Conservation (phyloP, 2,329 filamentous ascomycete genomes). For the Paecilomyces fulvus region DNA sequence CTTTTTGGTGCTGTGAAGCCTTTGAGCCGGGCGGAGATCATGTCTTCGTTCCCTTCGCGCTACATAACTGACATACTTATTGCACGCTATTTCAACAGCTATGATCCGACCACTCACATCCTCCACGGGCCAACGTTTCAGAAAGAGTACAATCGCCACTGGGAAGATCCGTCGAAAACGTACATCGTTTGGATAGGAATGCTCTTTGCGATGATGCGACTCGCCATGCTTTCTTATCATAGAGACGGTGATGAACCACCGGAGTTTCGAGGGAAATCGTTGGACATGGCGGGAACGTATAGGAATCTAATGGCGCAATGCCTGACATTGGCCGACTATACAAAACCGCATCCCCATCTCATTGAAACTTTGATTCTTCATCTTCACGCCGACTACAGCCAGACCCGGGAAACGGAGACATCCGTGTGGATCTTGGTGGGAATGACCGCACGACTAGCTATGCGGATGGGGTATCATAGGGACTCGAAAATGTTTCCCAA, state of each 20-base stretch:
- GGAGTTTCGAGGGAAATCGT: constrained; percentile 51
- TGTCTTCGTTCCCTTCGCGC: constrained; percentile 71
- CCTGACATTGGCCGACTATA: constrained; percentile 55
- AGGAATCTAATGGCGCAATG: constrained; percentile 55
- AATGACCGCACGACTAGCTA: constrained; percentile 53
- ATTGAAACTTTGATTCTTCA: constrained; percentile 56
- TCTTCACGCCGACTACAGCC: constrained; percentile 52
- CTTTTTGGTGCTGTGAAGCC: constrained; percentile 65
- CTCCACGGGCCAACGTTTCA: constrained; percentile 81
- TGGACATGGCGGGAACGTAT: constrained; percentile 37
- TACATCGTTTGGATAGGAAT: constrained; percentile 54
- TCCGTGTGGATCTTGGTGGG: constrained; percentile 53
- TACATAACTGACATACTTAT: constrained; percentile 77
- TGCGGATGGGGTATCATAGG: constrained; percentile 59
- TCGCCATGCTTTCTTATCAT: constrained; percentile 55
- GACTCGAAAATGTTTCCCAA: constrained; percentile 53
- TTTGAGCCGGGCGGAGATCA: constrained; percentile 66
- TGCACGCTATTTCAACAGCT: constrained; percentile 82
- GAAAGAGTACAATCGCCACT: constrained; percentile 58
- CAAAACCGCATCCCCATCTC: constrained; percentile 50
- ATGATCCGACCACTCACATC: constrained; percentile 57
- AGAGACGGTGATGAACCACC: constrained; percentile 55
- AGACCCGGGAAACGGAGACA: constrained; percentile 51
- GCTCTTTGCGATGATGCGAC: constrained; percentile 56
- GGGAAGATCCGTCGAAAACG: constrained; percentile 50